phyloP scores from a whole-genome alignment of 1,139 yeast genomes.

The Debaryomyces nepalensis region DNA sequence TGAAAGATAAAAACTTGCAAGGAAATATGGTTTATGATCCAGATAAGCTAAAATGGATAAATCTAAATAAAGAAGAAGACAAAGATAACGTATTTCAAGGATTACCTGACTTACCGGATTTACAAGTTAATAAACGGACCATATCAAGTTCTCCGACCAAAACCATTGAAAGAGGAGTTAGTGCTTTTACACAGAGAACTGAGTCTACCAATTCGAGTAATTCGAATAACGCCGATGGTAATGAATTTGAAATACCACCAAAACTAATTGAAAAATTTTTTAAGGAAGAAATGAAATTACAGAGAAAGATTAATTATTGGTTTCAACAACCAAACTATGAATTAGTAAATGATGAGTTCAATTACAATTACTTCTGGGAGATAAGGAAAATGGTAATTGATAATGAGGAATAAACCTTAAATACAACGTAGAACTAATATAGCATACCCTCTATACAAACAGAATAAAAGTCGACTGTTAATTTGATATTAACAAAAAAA shows the following conservation, averaged over 20 bases:
- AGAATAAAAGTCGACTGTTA: too few species aligned
- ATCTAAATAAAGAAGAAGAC: constrained; percentile 39
- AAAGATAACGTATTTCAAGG: constrained; percentile 60
- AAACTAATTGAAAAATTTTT: constrained; percentile 46
- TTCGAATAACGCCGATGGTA: constrained; percentile 24
- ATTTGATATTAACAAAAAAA: too few species aligned
- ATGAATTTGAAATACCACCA: constrained; percentile 48
- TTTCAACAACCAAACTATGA: constrained; percentile 45
- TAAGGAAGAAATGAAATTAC: constrained; percentile 57
- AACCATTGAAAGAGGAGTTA: constrained; percentile 29
- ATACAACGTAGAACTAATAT: too few species aligned
- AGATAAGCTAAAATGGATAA: constrained; percentile 60
- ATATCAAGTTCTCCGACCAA: constrained; percentile 17
- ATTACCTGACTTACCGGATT: constrained; percentile 42
- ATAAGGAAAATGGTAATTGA: constrained; percentile 59
- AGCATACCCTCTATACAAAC: not conserved
- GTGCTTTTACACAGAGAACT: constrained; percentile 43
- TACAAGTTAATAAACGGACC: constrained; percentile 10
- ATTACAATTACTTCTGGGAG: constrained; percentile 54
- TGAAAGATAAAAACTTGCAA: constrained; percentile 21
- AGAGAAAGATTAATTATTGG: constrained; percentile 57
- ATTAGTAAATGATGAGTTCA: constrained; percentile 20
- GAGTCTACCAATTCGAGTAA: constrained; percentile 30
- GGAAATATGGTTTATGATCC: constrained; percentile 68
- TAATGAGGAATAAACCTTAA: constrained; percentile 25